phyloP scores from a whole-genome alignment of 2,329 filamentous ascomycete genomes.

The Mycosphaerella sp. region DNA sequence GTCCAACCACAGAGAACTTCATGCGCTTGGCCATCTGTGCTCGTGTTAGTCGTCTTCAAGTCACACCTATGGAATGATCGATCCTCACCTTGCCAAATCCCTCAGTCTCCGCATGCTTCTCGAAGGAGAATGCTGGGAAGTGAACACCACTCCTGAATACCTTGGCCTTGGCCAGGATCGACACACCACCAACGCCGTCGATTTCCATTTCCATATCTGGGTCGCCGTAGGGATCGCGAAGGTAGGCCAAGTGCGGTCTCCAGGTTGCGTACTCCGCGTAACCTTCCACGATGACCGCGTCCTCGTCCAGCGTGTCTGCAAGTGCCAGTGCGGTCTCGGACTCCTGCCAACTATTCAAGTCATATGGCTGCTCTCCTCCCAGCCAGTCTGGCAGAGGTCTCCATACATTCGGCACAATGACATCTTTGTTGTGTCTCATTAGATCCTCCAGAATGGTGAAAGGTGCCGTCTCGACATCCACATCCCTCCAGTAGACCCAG shows the following conservation, averaged over 20 bases:
- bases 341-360: slow-evolving; percentile 98
- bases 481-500: slow-evolving; percentile 99
- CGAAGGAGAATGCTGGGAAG: slow-evolving; percentile 96
- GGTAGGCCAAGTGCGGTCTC: slow-evolving; percentile 92
- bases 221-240: slow-evolving; percentile 93
- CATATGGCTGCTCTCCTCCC: slow-evolving; percentile 95
- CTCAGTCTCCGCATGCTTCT: slow-evolving; percentile 97
- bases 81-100: slow-evolving; percentile 85
- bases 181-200: slow-evolving; percentile 94
- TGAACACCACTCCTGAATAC: slow-evolving; percentile 94
- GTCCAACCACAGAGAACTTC: slow-evolving; percentile 88
- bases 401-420: slow-evolving; percentile 99
- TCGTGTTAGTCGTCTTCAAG: neutral
- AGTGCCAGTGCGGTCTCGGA: slow-evolving; percentile 92
- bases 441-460: slow-evolving; percentile 95
- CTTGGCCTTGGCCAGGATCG: slow-evolving; percentile 90
- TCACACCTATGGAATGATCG: neutral
- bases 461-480: slow-evolving; percentile 94
- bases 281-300: slow-evolving; percentile 96
- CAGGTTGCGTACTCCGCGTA: slow-evolving; percentile 99
- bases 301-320: slow-evolving; percentile 91
- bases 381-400: slow-evolving; percentile 98
- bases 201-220: slow-evolving; percentile 99
- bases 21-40: slow-evolving; percentile 90
- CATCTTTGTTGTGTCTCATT: slow-evolving; percentile 98